Conservation (phyloP, 305 asterid genomes). For the Nicotiana rustica region DNA sequence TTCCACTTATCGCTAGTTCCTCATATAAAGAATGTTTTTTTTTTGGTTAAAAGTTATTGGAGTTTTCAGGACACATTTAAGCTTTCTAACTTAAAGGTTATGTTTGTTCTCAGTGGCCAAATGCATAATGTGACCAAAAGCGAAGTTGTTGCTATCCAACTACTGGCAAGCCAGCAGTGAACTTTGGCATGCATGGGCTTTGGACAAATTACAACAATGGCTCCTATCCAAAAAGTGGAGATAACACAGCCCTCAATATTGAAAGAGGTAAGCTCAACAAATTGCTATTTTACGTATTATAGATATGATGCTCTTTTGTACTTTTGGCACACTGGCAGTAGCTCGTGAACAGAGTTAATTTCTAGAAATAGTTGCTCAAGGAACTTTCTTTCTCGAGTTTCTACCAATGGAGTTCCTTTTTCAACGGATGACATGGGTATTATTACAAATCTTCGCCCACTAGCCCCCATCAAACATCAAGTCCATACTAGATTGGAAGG, state of each 20-base stretch:
- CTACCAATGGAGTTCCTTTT: conserved; percentile 3
- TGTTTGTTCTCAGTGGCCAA: conserved; percentile 64
- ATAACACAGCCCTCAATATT: conserved; percentile 46
- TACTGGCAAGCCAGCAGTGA: conserved; percentile 63
- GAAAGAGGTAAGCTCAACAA: conserved; percentile 44
- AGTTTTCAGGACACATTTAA: background rate
- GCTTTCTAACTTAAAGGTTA: background rate
- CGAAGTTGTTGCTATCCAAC: conserved; percentile 70
- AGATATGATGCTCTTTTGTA: background rate
- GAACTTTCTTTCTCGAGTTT: background rate
- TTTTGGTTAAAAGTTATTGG: background rate
- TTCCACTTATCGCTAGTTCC: conserved; percentile 12
- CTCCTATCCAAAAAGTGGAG: conserved; percentile 62
- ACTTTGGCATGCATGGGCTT: conserved; percentile 75
- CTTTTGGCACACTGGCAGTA: background rate
- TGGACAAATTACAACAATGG: conserved; percentile 63
- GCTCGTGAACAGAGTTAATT: background rate
- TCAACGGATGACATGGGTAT: background rate
- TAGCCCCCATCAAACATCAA: too few relatives aligned
- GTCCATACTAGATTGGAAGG: too few relatives aligned
- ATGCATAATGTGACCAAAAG: conserved; percentile 59
- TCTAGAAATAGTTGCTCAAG: background rate
- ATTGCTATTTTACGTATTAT: conserved; percentile 15
- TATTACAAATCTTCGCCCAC: too few relatives aligned
- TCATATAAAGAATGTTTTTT: background rate